These are phyloP conservation scores for sunflower (Helianthus annuus) DNA, from an alignment of 129 eudicot genomes.

Conservation along the genomic window HanXRQr2.0-SUNRISE NC_035441.2:137172083-137172582, in stretches of 20 bases:
- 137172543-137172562: slow-evolving; percentile 28
- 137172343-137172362: background rate
- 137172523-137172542: slow-evolving; percentile 25
- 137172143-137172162: slow-evolving; percentile 47
- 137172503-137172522: slow-evolving; percentile 23
- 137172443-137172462: slow-evolving; percentile 6
- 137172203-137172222: slow-evolving; percentile 51
- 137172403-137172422: background rate
- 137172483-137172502: slow-evolving; percentile 18
- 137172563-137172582: slow-evolving; percentile 18
- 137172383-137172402: background rate
- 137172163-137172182: slow-evolving; percentile 42
- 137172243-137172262: slow-evolving; percentile 45
- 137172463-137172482: slow-evolving; percentile 14
- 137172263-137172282: slow-evolving; percentile 54
- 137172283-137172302: slow-evolving; percentile 26
- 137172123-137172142: slow-evolving; percentile 46
- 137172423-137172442: background rate
- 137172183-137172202: slow-evolving; percentile 50
- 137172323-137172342: background rate
- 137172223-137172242: slow-evolving; percentile 47
- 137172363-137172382: slow-evolving; percentile 5
- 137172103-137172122: slow-evolving; percentile 52
- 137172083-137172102: slow-evolving; percentile 45
- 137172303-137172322: background rate